Evolutionary conservation across 129 eudicot species (phyloP), one percentile per base, ranked within the genome.

Genomic region (Tagetes patula): DNA sequence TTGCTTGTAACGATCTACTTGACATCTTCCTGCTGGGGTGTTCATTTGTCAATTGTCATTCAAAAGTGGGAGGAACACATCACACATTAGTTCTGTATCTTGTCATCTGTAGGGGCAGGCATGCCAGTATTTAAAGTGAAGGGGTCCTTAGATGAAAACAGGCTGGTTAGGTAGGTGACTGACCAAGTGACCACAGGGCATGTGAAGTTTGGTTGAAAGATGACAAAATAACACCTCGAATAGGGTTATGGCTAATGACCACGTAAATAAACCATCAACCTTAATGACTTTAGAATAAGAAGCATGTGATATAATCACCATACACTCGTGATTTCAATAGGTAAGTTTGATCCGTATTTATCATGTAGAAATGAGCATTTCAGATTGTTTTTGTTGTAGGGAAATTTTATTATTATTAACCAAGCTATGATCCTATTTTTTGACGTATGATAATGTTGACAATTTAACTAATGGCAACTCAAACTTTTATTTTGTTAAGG

Each of bases 121-220:
- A 67, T 55, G 74, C 42, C 59, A 60, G 43, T 46, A 13, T 60
- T 34, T 33, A 73, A 73, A 73, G 69, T 34, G 58, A 43, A 60
- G 68, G 69, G 77, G n/a, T 2, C 13, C 14, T 13, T 32, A 43
- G 32, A 13, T 3, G 3, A 73, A 43, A 59, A 73, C 77, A 73
- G 69, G 59, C 20, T 32, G 69, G 77, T 43, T 60, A 20, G 27
- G 27, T 60, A 43, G 69, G 47, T 73, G 69, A 73, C 41, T 55
- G 42, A 73, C 52, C 4, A 20, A 20, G 27, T 20, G 27, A 20
- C 27, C 27, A 20, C 3, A 47, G 4, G 20, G 8, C 77, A 60
- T 43, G 77, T 73, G 77, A 73, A 73, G 60, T 73, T 69, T 73
- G 37, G n/a, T 33, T 59, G 34, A 11, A 73, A 73, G 59, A 73